Evolutionary conservation across 164 flowering plant species (phyloP).

Genomic region (Umbilicus rupestris): DNA sequence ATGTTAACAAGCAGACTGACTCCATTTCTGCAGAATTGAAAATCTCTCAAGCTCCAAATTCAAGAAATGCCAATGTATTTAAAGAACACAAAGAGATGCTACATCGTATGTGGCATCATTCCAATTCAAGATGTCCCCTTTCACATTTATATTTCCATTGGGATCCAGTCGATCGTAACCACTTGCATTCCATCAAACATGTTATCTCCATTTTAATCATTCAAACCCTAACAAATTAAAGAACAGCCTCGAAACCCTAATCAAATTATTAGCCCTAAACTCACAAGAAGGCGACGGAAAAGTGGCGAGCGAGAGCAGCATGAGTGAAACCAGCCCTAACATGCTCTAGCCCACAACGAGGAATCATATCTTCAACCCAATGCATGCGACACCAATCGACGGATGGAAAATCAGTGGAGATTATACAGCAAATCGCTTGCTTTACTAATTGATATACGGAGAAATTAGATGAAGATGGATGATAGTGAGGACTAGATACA

Average conservation of each 20-base stretch:
- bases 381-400: too few species aligned
- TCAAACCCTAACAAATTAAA: neutral
- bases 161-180: slow-evolving; percentile 29
- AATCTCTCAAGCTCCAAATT: neutral
- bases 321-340: neutral
- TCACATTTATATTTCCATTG: slow-evolving; percentile 24
- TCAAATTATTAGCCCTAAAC: too few species aligned
- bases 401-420: too few species aligned
- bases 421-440: too few species aligned
- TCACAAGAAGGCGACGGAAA: neutral
- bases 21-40: neutral
- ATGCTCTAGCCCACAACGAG: neutral
- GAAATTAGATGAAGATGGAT: too few species aligned
- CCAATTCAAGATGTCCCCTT: slow-evolving; percentile 31
- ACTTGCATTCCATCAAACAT: slow-evolving; percentile 1
- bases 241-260: too few species aligned
- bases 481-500: too few species aligned
- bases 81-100: neutral
- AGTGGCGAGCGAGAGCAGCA: neutral
- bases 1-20: neutral
- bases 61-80: neutral
- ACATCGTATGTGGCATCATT: slow-evolving; percentile 25
- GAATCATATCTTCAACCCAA: too few species aligned
- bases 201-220: too few species aligned
- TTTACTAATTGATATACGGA: too few species aligned